Percentiles rank a stretch among this genome's conserved stretches.
These are phyloP conservation scores for Musa troglodytarum DNA, from an alignment of 176 grass and related monocot species.

Conservation along the genomic window DNA sequence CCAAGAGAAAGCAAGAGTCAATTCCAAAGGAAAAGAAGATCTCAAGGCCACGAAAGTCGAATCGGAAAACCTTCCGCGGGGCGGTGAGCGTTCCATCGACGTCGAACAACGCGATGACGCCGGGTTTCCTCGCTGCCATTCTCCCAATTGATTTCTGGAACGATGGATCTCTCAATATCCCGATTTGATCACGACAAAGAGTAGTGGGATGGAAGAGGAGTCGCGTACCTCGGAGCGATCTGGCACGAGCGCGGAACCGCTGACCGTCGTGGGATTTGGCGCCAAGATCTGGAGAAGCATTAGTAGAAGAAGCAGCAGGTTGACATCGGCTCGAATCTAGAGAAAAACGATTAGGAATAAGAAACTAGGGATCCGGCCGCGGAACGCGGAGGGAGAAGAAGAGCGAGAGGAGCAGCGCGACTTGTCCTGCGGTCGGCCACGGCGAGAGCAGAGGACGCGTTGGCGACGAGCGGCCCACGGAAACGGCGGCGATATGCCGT, in stretches of 20 bases:
- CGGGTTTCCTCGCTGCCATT: constrained; percentile 31
- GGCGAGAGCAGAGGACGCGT: too few relatives aligned
- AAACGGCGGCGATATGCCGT: too few relatives aligned
- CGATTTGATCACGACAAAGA: neutral
- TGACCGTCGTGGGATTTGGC: neutral
- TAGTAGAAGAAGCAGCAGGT: too few relatives aligned
- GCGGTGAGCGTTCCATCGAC: constrained; percentile 98
- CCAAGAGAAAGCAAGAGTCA: neutral
- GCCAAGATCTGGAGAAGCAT: neutral
- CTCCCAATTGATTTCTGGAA: neutral
- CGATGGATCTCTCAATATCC: neutral
- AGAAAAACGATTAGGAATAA: too few relatives aligned
- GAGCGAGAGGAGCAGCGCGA: too few relatives aligned
- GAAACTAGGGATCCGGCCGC: too few relatives aligned
- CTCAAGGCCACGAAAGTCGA: neutral
- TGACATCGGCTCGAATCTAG: too few relatives aligned
- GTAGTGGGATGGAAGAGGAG: neutral
- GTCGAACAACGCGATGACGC: constrained; percentile 46
- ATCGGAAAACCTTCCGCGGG: constrained; percentile 52
- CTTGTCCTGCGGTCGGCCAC: too few relatives aligned
- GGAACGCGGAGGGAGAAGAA: too few relatives aligned
- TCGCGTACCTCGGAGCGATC: neutral
- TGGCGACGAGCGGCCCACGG: too few relatives aligned
- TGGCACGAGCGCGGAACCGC: neutral
- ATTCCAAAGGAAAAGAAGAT: neutral